A percentile compares a stretch with the other conserved stretches of the same genome.
Evolutionary conservation across 108 stramenopile species (phyloP).

Genomic region (Heterococcus sp.): DNA sequence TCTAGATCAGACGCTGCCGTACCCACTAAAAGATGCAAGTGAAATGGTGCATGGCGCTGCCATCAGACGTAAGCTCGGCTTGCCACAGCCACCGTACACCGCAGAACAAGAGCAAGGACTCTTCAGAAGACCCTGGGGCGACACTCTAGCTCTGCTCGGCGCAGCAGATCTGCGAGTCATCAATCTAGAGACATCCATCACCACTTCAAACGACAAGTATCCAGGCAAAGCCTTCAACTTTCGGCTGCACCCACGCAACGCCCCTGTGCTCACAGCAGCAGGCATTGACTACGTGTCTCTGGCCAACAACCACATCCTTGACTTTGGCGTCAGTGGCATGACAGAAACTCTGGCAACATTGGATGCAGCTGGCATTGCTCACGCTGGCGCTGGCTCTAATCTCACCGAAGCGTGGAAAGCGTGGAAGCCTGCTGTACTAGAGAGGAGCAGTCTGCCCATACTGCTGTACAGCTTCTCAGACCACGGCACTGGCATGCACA

Average conservation of each 20-base stretch:
- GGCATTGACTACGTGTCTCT: neutral
- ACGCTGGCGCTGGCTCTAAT: neutral
- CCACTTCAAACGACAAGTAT: neutral
- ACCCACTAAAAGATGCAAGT: too few species aligned
- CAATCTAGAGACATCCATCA: neutral
- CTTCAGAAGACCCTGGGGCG: neutral
- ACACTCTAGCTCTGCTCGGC: neutral
- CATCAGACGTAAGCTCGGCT: too few species aligned
- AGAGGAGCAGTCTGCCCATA: neutral
- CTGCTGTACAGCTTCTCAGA: neutral
- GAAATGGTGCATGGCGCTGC: too few species aligned
- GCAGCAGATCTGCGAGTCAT: neutral
- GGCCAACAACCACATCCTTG: neutral
- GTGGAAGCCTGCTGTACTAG: neutral
- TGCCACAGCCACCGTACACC: too few species aligned
- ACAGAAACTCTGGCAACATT: neutral
- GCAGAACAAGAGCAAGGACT: too few species aligned
- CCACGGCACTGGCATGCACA: neutral
- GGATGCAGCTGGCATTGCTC: neutral
- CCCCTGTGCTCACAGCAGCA: neutral
- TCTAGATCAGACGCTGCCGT: too few species aligned
- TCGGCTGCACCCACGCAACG: neutral
- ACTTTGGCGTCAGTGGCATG: neutral
- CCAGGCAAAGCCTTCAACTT: neutral
- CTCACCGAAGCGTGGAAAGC: neutral